Conservation (phyloP, 352 stramenopile genomes). For the Hyaloperonospora brassicae region DNA sequence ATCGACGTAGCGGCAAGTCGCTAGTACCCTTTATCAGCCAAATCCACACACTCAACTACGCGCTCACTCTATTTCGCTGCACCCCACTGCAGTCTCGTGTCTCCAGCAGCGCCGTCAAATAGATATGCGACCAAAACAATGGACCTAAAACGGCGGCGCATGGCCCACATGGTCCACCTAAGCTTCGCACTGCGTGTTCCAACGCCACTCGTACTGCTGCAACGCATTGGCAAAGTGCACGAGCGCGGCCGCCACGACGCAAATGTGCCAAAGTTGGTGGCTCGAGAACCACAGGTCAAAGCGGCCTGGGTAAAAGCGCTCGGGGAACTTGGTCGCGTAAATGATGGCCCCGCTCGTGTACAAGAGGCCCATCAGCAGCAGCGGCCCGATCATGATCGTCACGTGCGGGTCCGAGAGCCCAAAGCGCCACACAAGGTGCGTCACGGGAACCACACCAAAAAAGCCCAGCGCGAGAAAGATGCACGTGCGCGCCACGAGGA, state of each 20-base stretch:
- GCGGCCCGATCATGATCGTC: constrained; percentile 72
- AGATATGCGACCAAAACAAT: no score
- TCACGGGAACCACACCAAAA: constrained; percentile 70
- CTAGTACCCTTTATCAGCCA: no score
- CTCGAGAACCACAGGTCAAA: constrained; percentile 84
- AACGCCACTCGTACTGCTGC: constrained; percentile 83
- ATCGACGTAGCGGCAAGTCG: no score
- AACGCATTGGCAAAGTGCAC: constrained; percentile 78
- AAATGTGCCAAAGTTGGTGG: constrained; percentile 86
- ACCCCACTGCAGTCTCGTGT: no score
- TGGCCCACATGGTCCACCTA: constrained; percentile 14
- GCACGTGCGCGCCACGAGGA: constrained; percentile 56
- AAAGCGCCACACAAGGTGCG: constrained; percentile 68
- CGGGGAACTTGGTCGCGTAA: constrained; percentile 80
- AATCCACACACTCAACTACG: no score
- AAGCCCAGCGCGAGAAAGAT: constrained; percentile 81
- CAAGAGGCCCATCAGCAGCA: constrained; percentile 67
- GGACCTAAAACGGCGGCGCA: no score
- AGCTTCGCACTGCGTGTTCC: constrained; percentile 69
- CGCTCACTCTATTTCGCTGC: no score
- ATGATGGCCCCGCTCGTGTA: constrained; percentile 78
- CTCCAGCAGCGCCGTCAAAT: no score
- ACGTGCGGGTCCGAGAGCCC: constrained; percentile 76
- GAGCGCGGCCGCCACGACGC: constrained; percentile 76
- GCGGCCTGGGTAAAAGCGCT: constrained; percentile 75